phyloP scores from a whole-genome alignment of 306 rosid genomes.

The Hippophae tibetana region DNA sequence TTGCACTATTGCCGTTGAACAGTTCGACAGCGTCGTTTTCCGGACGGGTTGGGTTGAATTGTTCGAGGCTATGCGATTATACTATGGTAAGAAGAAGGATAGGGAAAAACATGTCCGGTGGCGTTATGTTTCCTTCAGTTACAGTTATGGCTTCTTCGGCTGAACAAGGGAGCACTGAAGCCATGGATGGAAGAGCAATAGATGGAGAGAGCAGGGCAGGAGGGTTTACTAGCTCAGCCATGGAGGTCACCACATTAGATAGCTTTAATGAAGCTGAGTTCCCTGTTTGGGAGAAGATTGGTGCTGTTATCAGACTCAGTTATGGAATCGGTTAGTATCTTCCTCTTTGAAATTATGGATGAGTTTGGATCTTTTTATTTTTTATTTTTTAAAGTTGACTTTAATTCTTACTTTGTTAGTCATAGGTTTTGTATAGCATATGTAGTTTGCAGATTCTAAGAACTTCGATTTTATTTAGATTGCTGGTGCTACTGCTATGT shows the following conservation, averaged over 20 bases:
- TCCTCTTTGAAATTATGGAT: neutral
- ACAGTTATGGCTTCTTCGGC: conserved; percentile 47
- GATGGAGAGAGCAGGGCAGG: conserved; percentile 21
- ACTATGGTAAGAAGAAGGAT: conserved; percentile 29
- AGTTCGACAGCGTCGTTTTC: conserved; percentile 41
- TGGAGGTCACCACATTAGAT: conserved; percentile 75
- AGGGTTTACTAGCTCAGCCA: conserved; percentile 58
- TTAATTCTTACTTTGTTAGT: neutral
- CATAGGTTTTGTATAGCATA: too few relatives aligned
- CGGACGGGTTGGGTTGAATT: conserved; percentile 16
- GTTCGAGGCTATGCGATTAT: conserved; percentile 38
- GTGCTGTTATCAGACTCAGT: conserved; percentile 81
- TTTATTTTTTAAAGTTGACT: neutral
- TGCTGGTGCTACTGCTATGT: too few relatives aligned
- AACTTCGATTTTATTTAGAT: too few relatives aligned
- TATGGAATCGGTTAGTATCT: conserved; percentile 74
- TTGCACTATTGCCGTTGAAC: conserved; percentile 24
- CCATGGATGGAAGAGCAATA: conserved; percentile 31
- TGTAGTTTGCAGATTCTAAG: too few relatives aligned
- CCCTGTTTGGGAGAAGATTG: conserved; percentile 90
- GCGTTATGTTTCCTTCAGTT: conserved; percentile 19
- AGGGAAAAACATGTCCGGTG: conserved; percentile 10
- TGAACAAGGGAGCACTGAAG: conserved; percentile 53
- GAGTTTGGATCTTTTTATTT: neutral
- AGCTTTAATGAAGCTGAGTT: conserved; percentile 58